Percentiles rank a stretch among this genome's conserved stretches.
These are phyloP conservation scores for Cladosporium sp. DNA, from an alignment of 2,329 filamentous ascomycete genomes.

Conservation along the genomic window DNA sequence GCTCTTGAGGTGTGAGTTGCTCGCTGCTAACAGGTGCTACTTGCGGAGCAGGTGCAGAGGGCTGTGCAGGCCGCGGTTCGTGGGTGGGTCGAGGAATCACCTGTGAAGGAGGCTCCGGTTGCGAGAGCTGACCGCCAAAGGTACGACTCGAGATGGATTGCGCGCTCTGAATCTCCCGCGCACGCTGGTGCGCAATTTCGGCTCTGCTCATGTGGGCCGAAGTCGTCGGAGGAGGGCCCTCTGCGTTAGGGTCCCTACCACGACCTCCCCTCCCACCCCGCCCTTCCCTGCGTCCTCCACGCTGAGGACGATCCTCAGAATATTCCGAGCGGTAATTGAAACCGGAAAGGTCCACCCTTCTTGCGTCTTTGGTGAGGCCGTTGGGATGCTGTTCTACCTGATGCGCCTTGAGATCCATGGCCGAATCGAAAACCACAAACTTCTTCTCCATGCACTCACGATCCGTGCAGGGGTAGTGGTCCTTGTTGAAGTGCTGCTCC, in stretches of 20 bases:
- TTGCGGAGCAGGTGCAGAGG: constrained; percentile 29
- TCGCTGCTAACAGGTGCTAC: constrained; percentile 29
- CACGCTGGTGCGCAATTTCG: constrained; percentile 84
- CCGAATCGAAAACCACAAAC: constrained; percentile 91
- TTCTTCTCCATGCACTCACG: constrained; percentile 92
- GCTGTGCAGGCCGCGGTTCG: constrained; percentile 20
- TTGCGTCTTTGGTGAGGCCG: constrained; percentile 74
- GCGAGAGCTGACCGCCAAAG: constrained; percentile 76
- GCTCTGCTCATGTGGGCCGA: constrained; percentile 77
- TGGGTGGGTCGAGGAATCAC: constrained; percentile 33
- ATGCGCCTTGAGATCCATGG: constrained; percentile 92
- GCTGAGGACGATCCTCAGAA: constrained; percentile 49
- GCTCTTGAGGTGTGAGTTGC: constrained; percentile 64
- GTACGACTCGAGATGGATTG: constrained; percentile 72
- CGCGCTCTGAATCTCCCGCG: constrained; percentile 83
- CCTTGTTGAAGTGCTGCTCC: constrained; percentile 77
- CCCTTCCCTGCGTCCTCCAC: constrained; percentile 24
- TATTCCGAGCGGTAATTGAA: constrained; percentile 77
- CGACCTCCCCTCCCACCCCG: constrained; percentile 49
- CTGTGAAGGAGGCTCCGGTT: constrained; percentile 17
- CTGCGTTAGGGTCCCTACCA: constrained; percentile 81
- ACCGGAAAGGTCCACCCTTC: constrained; percentile 76
- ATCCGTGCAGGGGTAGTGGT: constrained; percentile 81
- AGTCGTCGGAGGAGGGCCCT: constrained; percentile 68
- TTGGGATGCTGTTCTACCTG: constrained; percentile 77